These are phyloP conservation scores for Talaromyces sp. DNA, from an alignment of 2,329 filamentous ascomycete species.

Conservation along the genomic window DNA sequence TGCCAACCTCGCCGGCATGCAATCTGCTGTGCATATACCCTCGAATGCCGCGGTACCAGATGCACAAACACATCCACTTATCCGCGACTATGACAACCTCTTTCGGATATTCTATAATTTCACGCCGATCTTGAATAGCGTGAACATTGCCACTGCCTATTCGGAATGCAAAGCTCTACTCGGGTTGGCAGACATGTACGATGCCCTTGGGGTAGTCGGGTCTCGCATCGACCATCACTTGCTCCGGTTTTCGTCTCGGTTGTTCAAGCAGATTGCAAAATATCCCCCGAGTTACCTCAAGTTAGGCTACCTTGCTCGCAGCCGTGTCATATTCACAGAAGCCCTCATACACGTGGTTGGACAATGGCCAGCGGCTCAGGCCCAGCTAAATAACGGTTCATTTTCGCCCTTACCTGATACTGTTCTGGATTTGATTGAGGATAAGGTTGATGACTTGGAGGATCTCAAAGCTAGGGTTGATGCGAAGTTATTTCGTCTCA, in stretches of 20 bases:
- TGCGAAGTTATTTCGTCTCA: slow-evolving; percentile 73
- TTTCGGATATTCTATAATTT: slow-evolving; percentile 97
- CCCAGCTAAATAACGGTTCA: slow-evolving; percentile 60
- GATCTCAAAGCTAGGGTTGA: slow-evolving; percentile 77
- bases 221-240: slow-evolving; percentile 90
- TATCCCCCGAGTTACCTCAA: slow-evolving; percentile 91
- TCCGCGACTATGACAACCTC: slow-evolving; percentile 92
- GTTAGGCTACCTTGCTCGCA: slow-evolving; percentile 78
- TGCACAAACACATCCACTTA: slow-evolving; percentile 62
- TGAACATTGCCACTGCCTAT: slow-evolving; percentile 89
- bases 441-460: slow-evolving; percentile 88
- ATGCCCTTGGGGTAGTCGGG: slow-evolving; percentile 80
- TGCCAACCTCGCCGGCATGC: slow-evolving; percentile 63
- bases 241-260: slow-evolving; percentile 78
- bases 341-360: slow-evolving; percentile 90
- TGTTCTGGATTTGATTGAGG: slow-evolving; percentile 84
- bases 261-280: slow-evolving; percentile 96
- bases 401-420: slow-evolving; percentile 59
- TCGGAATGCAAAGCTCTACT: slow-evolving; percentile 90
- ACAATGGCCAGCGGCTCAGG: slow-evolving; percentile 79
- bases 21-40: slow-evolving; percentile 49
- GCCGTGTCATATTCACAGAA: slow-evolving; percentile 77
- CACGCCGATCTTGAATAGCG: slow-evolving; percentile 69
- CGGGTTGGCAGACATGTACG: slow-evolving; percentile 87
- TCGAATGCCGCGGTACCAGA: slow-evolving; percentile 47